phyloP scores from a whole-genome alignment of 148 eudicot genomes.

The Gaultheria prostrata region DNA sequence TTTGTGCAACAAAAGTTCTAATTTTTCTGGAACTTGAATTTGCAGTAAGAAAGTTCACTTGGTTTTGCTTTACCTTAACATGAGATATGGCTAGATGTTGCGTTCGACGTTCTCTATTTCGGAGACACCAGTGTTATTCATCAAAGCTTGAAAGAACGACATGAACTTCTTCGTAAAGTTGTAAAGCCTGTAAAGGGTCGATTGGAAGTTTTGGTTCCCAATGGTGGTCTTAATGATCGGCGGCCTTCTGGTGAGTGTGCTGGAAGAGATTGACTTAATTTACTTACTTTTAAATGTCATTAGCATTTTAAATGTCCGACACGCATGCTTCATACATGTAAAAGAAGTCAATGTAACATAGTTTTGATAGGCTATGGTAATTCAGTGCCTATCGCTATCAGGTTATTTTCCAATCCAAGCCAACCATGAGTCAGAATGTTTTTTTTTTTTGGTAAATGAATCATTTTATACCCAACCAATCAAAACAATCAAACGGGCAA shows the following conservation, averaged over 20 bases:
- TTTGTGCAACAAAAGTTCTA: background rate
- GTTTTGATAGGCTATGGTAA: background rate
- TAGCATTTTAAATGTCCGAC: background rate
- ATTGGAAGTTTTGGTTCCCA: slow-evolving; percentile 79
- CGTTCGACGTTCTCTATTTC: slow-evolving; percentile 83
- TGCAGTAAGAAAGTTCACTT: background rate
- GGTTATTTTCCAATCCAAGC: background rate
- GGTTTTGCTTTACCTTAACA: slow-evolving; percentile 35
- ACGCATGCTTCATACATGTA: background rate
- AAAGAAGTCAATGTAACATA: background rate
- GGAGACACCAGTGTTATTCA: slow-evolving; percentile 97
- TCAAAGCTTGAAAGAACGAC: slow-evolving; percentile 79
- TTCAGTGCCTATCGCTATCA: background rate
- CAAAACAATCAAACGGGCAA: too few relatives aligned
- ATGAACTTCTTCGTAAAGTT: slow-evolving; percentile 66
- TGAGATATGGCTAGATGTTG: slow-evolving; percentile 57
- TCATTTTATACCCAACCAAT: too few relatives aligned
- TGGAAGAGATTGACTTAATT: background rate
- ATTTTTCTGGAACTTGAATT: slow-evolving; percentile 1
- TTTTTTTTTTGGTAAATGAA: too few relatives aligned
- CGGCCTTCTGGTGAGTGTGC: slow-evolving; percentile 45
- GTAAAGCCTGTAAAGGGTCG: slow-evolving; percentile 73
- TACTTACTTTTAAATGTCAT: background rate
- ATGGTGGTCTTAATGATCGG: slow-evolving; percentile 61
- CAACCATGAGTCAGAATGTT: slow-evolving; percentile 4